Evolutionary conservation across 2,329 filamentous ascomycete species (phyloP).

Genomic region (Escovopsis sp.): DNA sequence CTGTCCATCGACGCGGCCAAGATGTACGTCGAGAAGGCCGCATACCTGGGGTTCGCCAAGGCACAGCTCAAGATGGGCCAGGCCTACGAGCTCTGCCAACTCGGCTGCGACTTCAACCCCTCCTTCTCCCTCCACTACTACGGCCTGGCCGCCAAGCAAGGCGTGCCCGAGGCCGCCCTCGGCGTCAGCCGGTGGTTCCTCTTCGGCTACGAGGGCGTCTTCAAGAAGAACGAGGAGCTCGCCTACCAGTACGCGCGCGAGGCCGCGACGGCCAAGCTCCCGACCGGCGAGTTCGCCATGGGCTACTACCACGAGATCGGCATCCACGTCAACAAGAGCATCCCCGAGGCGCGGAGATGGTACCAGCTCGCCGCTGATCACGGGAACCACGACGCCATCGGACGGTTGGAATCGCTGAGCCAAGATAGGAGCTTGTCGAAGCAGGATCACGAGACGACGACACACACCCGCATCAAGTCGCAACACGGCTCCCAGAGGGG

Average conservation of each 20-base stretch:
- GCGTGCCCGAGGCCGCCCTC: constrained; percentile 84
- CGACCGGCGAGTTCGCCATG: constrained; percentile 90
- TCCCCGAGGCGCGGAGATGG: constrained; percentile 74
- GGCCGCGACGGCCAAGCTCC: constrained; percentile 65
- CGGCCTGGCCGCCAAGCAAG: constrained; percentile 78
- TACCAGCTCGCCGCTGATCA: constrained; percentile 80
- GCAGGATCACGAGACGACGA: constrained; percentile 83
- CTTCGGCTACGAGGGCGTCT: constrained; percentile 83
- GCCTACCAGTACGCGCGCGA: constrained; percentile 84
- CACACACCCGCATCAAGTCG: constrained; percentile 75
- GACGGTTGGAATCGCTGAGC: constrained; percentile 69
- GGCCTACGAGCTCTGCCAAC: constrained; percentile 83
- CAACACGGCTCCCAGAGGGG: constrained; percentile 57
- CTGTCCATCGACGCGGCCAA: constrained; percentile 60
- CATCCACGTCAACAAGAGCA: constrained; percentile 72
- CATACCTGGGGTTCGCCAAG: constrained; percentile 89
- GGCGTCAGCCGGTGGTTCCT: constrained; percentile 98
- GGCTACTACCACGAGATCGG: constrained; percentile 97
- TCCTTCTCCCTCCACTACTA: constrained; percentile 92
- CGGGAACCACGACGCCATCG: constrained; percentile 78
- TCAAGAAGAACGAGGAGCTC: constrained; percentile 89
- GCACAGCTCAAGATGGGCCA: constrained; percentile 96
- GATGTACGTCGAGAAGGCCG: constrained; percentile 89
- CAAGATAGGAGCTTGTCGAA: constrained; percentile 75
- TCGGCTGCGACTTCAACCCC: constrained; percentile 90